phyloP scores from a whole-genome alignment of 1,139 yeast genomes.

The Kazachstania sp. region DNA sequence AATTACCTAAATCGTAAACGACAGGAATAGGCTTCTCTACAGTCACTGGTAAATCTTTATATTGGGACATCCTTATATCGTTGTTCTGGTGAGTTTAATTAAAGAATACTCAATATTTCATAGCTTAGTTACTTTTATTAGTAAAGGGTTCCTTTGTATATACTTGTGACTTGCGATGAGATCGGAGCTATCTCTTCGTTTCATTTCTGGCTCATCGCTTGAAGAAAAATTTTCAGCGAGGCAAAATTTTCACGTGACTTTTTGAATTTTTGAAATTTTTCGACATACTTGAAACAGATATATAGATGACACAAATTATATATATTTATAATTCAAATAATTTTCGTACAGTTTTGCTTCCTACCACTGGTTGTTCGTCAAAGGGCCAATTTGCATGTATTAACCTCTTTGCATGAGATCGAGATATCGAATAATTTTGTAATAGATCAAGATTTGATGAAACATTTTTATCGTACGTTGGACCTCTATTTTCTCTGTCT shows the following conservation, averaged over 20 bases:
- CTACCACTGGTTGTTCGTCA: constrained; percentile 15
- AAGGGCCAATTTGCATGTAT: constrained; percentile 27
- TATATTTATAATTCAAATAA: constrained; percentile 28
- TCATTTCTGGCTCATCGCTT: constrained; percentile 14
- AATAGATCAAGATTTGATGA: constrained; percentile 34
- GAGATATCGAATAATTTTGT: constrained; percentile 27
- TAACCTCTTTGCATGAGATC: constrained; percentile 25
- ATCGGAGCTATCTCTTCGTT: not conserved
- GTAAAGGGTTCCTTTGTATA: too few relatives aligned
- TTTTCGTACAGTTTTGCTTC: constrained; percentile 29
- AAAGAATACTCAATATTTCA: too few relatives aligned
- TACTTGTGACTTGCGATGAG: too few relatives aligned
- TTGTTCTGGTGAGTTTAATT: not conserved
- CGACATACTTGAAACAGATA: not conserved
- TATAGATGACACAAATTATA: not conserved
- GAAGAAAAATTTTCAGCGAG: not conserved
- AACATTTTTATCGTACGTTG: constrained; percentile 10
- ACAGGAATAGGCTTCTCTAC: constrained; percentile 87
- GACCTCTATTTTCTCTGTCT: constrained; percentile 17
- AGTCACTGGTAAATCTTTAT: constrained; percentile 48
- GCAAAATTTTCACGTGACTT: constrained; percentile 1
- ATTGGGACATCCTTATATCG: constrained; percentile 17
- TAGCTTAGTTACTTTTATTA: too few relatives aligned
- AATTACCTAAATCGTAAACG: constrained; percentile 74
- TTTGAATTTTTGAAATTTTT: too few relatives aligned